phyloP scores from a whole-genome alignment of 176 grass and related monocot genomes.

The Metroxylon sagu region DNA sequence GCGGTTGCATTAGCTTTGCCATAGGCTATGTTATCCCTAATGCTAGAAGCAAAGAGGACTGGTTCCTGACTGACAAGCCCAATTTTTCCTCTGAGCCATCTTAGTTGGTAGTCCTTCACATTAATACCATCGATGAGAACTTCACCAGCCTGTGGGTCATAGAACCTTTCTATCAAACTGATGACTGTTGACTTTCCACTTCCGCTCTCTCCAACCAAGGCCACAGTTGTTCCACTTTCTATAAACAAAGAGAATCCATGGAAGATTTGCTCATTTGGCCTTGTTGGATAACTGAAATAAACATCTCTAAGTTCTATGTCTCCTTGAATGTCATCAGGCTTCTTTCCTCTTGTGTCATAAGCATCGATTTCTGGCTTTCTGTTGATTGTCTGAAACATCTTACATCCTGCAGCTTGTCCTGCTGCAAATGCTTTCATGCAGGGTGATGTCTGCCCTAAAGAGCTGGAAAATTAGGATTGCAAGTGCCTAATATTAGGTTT shows the following conservation, averaged over 20 bases:
- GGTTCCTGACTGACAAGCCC: conserved; percentile 92
- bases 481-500: background rate
- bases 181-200: conserved; percentile 27
- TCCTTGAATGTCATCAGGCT: conserved; percentile 65
- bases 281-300: conserved; percentile 73
- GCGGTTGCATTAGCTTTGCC: conserved; percentile 56
- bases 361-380: conserved; percentile 74
- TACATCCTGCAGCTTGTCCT: conserved; percentile 71
- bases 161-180: conserved; percentile 84
- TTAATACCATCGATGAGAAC: conserved; percentile 69
- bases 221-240: conserved; percentile 50
- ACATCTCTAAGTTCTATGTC: conserved; percentile 69
- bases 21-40: conserved; percentile 81
- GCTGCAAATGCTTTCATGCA: conserved; percentile 82
- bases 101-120: conserved; percentile 75
- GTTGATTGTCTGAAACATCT: conserved; percentile 91
- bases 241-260: conserved; percentile 61
- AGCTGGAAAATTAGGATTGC: conserved; percentile 27
- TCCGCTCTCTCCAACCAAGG: conserved; percentile 63
- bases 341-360: conserved; percentile 44
- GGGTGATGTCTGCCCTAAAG: conserved; percentile 76
- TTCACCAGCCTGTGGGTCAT: conserved; percentile 54
- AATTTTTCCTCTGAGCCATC: conserved; percentile 87
- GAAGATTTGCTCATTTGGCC: conserved; percentile 75
- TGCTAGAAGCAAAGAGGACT: conserved; percentile 62